Percentiles rank a stretch among this genome's conserved stretches.
Conservation (phyloP, 768 basidiomycete species). For the Tulasnella sp. region DNA sequence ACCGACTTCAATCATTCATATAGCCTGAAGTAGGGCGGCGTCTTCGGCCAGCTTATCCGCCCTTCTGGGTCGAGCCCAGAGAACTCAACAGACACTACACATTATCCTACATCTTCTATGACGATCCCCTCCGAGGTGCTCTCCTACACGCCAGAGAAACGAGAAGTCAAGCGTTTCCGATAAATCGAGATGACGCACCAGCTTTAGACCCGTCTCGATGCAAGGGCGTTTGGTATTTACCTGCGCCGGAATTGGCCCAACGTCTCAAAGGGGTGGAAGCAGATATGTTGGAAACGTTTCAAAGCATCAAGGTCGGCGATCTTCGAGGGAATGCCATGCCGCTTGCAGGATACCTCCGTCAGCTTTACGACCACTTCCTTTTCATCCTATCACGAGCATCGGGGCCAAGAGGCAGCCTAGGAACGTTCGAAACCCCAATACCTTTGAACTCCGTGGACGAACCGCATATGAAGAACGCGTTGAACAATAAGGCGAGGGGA, state of each 20-base stretch:
- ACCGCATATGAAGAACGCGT: neutral
- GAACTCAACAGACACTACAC: neutral
- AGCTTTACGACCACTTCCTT: neutral
- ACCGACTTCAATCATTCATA: neutral
- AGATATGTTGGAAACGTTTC: neutral
- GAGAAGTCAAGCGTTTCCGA: neutral
- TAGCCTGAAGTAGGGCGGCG: neutral
- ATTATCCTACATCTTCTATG: neutral
- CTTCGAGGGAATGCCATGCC: neutral
- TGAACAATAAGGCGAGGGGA: neutral
- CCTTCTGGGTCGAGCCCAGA: neutral
- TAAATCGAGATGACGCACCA: neutral
- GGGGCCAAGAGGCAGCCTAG: neutral
- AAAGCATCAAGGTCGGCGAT: neutral
- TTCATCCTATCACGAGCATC: neutral
- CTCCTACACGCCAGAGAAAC: neutral
- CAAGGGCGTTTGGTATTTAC: neutral
- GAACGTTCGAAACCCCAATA: neutral
- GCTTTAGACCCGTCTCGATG: neutral
- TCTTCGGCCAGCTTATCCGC: neutral
- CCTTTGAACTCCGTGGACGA: neutral
- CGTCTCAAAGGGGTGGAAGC: neutral
- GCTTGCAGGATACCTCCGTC: neutral
- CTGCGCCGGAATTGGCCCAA: neutral
- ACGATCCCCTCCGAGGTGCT: neutral